Evolutionary conservation across 805 yeast genomes (phyloP).

Genomic region (Phaffomyces thermotolerans): DNA sequence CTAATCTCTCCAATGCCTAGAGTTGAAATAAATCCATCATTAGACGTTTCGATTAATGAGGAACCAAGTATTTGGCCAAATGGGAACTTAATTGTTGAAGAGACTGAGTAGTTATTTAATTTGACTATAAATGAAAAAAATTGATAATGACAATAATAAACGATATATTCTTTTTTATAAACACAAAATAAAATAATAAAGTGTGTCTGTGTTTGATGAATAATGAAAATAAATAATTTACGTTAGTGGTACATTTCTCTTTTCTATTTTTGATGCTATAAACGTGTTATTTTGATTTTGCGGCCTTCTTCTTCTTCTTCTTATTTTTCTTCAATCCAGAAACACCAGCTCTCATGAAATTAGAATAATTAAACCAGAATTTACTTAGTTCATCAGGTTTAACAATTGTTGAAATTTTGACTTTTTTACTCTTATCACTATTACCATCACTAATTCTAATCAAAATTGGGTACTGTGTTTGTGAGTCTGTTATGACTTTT

Average conservation of each 20-base stretch:
- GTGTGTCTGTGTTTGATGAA: no score
- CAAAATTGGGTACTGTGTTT: conserved; percentile 48
- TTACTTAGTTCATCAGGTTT: conserved; percentile 49
- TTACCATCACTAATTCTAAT: conserved; percentile 62
- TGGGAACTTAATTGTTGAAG: conserved; percentile 54
- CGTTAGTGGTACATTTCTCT: no score
- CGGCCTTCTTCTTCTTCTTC: conserved; percentile 53
- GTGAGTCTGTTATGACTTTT: conserved; percentile 20
- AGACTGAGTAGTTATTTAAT: conserved; percentile 5
- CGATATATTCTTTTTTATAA: no score
- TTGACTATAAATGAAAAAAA: background rate
- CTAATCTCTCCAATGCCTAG: conserved; percentile 55
- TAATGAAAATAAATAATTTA: no score
- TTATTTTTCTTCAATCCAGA: conserved; percentile 76
- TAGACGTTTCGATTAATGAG: conserved; percentile 30
- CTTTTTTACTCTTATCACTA: conserved; percentile 39
- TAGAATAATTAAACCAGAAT: conserved; percentile 75
- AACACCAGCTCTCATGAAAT: conserved; percentile 62
- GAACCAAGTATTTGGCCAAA: conserved; percentile 50
- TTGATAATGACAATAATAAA: background rate
- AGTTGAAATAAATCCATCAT: conserved; percentile 30
- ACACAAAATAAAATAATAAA: no score
- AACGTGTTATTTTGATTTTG: conserved; percentile 23
- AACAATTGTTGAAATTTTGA: conserved; percentile 70
- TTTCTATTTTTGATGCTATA: background rate